Percentiles rank a stretch among this genome's conserved stretches.
phyloP scores from a whole-genome alignment of 2,329 filamentous ascomycete genomes.

The Fusarium protoensiforme region DNA sequence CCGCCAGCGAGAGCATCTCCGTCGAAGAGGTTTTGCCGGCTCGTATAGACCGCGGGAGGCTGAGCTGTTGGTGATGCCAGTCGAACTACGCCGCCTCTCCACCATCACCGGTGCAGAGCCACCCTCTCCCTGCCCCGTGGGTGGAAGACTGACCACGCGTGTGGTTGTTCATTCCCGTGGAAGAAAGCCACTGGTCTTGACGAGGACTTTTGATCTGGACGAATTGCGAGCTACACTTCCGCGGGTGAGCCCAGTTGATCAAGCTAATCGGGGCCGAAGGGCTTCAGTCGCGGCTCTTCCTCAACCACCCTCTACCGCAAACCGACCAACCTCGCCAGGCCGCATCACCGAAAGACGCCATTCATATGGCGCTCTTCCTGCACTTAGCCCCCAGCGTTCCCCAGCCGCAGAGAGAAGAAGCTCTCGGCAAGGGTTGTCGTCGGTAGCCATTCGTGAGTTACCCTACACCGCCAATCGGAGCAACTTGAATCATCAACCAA shows the following conservation, averaged over 20 bases:
- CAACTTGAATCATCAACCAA: not conserved
- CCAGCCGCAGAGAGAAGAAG: constrained; percentile 17
- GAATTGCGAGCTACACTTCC: constrained; percentile 60
- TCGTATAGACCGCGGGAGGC: constrained; percentile 26
- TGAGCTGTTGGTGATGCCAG: constrained; percentile 42
- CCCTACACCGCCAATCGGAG: constrained; percentile 3
- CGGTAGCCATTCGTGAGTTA: constrained; percentile 41
- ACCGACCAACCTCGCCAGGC: constrained; percentile 18
- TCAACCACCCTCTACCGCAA: constrained; percentile 4
- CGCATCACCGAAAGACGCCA: constrained; percentile 17
- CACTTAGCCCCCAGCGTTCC: not conserved
- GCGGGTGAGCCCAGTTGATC: constrained; percentile 41
- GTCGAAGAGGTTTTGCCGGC: constrained; percentile 26
- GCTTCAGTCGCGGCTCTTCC: constrained; percentile 27
- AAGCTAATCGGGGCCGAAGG: constrained; percentile 8
- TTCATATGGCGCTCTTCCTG: constrained; percentile 18
- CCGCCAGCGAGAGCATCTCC: constrained; percentile 37
- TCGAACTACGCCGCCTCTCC: constrained; percentile 37
- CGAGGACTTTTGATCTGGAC: constrained; percentile 62
- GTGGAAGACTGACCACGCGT: constrained; percentile 39
- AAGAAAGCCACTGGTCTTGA: constrained; percentile 59
- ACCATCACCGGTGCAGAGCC: constrained; percentile 16
- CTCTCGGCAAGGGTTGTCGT: constrained; percentile 12
- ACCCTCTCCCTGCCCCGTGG: constrained; percentile 24
- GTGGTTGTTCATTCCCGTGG: constrained; percentile 48